Evolutionary conservation across 345 rosid species (phyloP).

Genomic region (Luvunga scandens): DNA sequence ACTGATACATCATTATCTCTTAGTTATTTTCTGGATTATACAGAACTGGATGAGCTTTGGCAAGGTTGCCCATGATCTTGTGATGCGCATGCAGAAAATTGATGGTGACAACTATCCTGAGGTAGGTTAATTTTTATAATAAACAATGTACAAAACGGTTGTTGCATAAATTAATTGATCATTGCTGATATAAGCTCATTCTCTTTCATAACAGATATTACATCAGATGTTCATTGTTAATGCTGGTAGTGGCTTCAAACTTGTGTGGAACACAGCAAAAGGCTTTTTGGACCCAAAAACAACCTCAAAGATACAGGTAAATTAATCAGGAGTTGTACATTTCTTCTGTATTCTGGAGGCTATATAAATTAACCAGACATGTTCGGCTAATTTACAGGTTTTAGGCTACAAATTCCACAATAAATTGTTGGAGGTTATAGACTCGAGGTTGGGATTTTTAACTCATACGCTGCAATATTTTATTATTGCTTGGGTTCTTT

Average conservation of each 20-base stretch:
- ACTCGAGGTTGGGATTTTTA: slow-evolving; percentile 56
- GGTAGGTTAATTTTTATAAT: slow-evolving; percentile 41
- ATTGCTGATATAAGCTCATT: slow-evolving; percentile 15
- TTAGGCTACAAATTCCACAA: slow-evolving; percentile 69
- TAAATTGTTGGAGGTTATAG: slow-evolving; percentile 76
- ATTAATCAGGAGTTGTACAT: background rate
- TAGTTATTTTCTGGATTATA: slow-evolving; percentile 19
- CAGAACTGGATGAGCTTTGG: slow-evolving; percentile 94
- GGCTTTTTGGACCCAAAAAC: slow-evolving; percentile 92
- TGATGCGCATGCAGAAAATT: slow-evolving; percentile 91
- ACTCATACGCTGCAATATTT: background rate
- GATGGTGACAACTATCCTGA: slow-evolving; percentile 99
- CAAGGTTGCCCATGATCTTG: slow-evolving; percentile 86
- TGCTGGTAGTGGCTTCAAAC: slow-evolving; percentile 83
- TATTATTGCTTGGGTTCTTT: background rate
- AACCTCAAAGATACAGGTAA: slow-evolving; percentile 84
- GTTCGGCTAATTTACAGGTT: slow-evolving; percentile 53
- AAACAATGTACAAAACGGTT: background rate
- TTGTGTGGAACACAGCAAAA: slow-evolving; percentile 84
- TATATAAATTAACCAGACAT: slow-evolving; percentile 20
- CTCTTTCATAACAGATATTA: slow-evolving; percentile 57
- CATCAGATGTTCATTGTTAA: slow-evolving; percentile 93
- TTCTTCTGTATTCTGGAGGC: slow-evolving; percentile 5
- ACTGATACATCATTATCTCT: background rate
- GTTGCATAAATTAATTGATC: slow-evolving; percentile 5